These are phyloP conservation scores for Cladosporium cucumerinum DNA, from an alignment of 2,329 filamentous ascomycete genomes.

Conservation along the genomic window DNA sequence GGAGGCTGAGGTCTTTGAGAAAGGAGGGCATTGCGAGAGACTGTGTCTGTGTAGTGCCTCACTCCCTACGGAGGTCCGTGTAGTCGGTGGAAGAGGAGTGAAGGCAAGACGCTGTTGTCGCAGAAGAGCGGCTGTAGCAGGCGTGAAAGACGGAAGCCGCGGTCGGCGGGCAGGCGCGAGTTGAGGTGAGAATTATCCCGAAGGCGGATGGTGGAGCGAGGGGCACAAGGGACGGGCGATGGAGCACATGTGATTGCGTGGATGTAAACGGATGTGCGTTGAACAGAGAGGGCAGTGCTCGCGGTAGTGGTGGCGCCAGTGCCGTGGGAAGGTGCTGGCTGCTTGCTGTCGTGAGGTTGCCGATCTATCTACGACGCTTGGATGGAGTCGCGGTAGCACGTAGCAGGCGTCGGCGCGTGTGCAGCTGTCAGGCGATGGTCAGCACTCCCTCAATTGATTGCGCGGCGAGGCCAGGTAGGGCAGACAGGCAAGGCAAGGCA, in stretches of 20 bases:
- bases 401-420: neutral
- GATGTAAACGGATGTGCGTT: neutral
- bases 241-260: neutral
- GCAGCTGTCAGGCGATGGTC: neutral
- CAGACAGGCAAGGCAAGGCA: neutral
- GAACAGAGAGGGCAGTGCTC: neutral
- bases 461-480: neutral
- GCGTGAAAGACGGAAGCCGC: neutral
- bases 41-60: neutral
- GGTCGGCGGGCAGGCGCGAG: neutral
- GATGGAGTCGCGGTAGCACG: neutral
- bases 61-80: neutral
- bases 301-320: neutral
- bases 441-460: neutral
- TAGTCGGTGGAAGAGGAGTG: neutral
- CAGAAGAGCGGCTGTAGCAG: neutral
- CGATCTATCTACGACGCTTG: neutral
- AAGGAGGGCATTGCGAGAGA: constrained; percentile 53
- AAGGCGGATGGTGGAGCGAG: neutral
- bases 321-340: neutral
- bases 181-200: neutral
- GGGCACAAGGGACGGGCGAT: neutral
- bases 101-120: neutral
- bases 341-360: neutral
- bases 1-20: constrained; percentile 63